Evolutionary conservation across 1,284 basidiomycete species (phyloP), one percentile per base, ranked within the genome.

Genomic region (Ustilago xerochloae): DNA sequence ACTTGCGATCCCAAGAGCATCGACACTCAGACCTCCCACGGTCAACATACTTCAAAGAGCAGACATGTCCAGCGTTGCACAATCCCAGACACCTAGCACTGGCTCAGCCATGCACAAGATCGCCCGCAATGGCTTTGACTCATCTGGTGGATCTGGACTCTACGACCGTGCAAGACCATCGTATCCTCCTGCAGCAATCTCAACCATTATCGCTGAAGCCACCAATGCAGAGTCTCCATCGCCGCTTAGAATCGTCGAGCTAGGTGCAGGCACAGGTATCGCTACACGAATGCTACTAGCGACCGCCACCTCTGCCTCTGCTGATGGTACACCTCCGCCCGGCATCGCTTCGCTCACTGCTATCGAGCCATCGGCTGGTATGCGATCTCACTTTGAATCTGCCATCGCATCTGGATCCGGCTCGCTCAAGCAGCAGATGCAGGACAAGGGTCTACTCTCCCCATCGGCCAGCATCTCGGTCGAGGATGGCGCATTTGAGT

Each of bases 221-320:
- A 60, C 62, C 43, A 68, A 63, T 18, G 32, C 64, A 10, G 20
- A 47, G 1, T 43, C 68, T 2, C 61, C 57, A 2, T 22, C 56
- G 4, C 69, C 76, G 2, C 49, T 80, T n/a, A 75, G 73, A 22
- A 63, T 82, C 32, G 72, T 78, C 41, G 81, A 83, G 68, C 60
- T 83, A 18, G 81, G 80, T 29, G 71, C 79, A 0, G 81, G 81
- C 3, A 83, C 81, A 3, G 81, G 81, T 20, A 82, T 83, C 39
- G 73, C 72, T 6, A 80, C 80, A 6, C 67, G 80, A 6, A 67
- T 80, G 46, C 53, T 83, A 13, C 68, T 81, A 4, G 62, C 77
- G 0, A 36, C 63, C 1, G 69, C 69, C 29, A 64, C 74, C 7
- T 60, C 66, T 7, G 22, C 60, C 10, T 35, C 61, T 5, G 48